phyloP scores from a whole-genome alignment of 2,329 filamentous ascomycete species.

The Cryphonectria naterciae region DNA sequence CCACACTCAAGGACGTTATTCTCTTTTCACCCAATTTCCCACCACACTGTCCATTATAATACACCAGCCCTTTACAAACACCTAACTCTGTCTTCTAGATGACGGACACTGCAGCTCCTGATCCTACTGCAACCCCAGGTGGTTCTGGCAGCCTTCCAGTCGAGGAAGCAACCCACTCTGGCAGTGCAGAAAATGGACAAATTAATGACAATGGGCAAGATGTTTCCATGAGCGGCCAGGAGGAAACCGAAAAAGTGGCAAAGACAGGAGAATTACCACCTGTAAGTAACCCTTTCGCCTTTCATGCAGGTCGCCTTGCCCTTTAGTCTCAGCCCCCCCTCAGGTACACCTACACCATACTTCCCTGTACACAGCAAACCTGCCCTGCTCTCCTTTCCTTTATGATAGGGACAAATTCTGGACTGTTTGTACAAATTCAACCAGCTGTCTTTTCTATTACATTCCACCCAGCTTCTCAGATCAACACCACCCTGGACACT shows the following conservation, averaged over 20 bases:
- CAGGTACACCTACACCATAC: background rate
- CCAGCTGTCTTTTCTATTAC: background rate
- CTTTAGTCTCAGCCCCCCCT: background rate
- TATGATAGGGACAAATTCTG: background rate
- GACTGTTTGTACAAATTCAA: background rate
- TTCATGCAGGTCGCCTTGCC: background rate
- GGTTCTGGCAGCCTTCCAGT: background rate
- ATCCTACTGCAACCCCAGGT: slow-evolving; percentile 15
- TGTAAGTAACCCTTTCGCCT: slow-evolving; percentile 12
- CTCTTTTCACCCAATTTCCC: no score
- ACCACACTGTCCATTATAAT: background rate
- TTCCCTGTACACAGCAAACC: background rate
- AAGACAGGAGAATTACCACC: slow-evolving; percentile 8
- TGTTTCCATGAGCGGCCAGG: slow-evolving; percentile 18
- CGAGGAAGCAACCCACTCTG: background rate
- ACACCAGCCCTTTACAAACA: background rate
- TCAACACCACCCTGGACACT: background rate
- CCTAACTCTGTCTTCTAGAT: background rate
- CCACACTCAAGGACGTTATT: background rate
- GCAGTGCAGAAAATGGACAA: background rate
- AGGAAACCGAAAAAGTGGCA: slow-evolving; percentile 17
- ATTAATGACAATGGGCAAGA: slow-evolving; percentile 20
- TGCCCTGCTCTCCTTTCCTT: background rate
- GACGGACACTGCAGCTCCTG: slow-evolving; percentile 18
- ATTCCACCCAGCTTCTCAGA: background rate